Conservation (phyloP, 208 protist genomes). For the Wallacemonas sp. region DNA sequence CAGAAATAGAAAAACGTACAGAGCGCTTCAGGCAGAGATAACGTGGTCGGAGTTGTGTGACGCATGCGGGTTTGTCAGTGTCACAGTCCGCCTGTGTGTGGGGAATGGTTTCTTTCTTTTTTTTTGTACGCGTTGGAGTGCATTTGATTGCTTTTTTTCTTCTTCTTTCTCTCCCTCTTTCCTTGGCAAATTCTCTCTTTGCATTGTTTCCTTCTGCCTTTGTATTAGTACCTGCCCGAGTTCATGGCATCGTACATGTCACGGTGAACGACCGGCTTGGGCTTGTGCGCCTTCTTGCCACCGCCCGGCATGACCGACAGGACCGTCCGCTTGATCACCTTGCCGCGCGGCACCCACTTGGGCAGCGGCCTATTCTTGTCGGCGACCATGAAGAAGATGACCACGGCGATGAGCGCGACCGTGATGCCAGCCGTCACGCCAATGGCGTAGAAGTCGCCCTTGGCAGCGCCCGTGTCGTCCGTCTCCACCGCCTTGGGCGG, state of each 20-base stretch:
- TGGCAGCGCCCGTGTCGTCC: constrained; percentile 17
- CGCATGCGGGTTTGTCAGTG: no score
- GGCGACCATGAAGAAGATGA: constrained; percentile 69
- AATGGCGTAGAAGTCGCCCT: constrained; percentile 54
- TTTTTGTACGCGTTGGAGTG: no score
- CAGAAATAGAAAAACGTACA: no score
- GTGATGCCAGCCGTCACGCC: constrained; percentile 54
- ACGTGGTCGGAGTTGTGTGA: no score
- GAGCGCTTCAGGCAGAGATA: no score
- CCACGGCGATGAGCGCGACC: constrained; percentile 52
- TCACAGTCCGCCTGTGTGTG: no score
- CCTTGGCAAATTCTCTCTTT: not conserved
- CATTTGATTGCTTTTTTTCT: no score
- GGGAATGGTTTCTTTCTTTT: constrained; percentile 15
- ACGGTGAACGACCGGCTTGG: constrained; percentile 57
- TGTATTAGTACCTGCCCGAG: constrained; percentile 61
- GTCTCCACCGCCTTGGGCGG: constrained; percentile 17
- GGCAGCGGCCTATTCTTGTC: constrained; percentile 80
- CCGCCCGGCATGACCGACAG: constrained; percentile 62
- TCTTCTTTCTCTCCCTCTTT: no score
- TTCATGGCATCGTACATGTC: constrained; percentile 89
- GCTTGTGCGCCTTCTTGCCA: constrained; percentile 37
- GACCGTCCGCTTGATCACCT: constrained; percentile 78
- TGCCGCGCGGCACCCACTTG: constrained; percentile 79
- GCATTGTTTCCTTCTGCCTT: not conserved